A percentile compares a stretch with the other conserved stretches of the same genome.
Evolutionary conservation across 768 basidiomycete species (phyloP).

Genomic region (Gyrodon lividus): DNA sequence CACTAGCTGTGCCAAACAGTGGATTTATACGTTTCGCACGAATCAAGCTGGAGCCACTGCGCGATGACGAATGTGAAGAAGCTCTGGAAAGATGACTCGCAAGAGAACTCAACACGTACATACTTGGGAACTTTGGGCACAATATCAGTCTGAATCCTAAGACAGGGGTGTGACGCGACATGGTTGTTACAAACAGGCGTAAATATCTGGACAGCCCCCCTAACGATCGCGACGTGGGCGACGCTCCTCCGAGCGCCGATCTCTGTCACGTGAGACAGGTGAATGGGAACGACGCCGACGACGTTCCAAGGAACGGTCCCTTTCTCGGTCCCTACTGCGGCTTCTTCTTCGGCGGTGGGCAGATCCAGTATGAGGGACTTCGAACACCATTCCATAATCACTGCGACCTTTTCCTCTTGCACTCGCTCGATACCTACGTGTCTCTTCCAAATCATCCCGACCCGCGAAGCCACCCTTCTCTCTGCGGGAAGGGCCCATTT

Average conservation of each 20-base stretch:
- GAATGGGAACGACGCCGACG: slow-evolving; percentile 25
- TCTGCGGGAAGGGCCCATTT: slow-evolving; percentile 43
- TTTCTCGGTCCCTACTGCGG: slow-evolving; percentile 46
- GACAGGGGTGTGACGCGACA: slow-evolving; percentile 7
- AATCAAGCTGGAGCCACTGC: slow-evolving; percentile 7
- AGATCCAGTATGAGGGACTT: slow-evolving; percentile 47
- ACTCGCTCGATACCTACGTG: slow-evolving; percentile 57
- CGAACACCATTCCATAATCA: slow-evolving; percentile 82
- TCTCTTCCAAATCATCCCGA: slow-evolving; percentile 71
- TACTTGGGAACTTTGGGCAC: slow-evolving; percentile 9
- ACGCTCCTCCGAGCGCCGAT: slow-evolving; percentile 38
- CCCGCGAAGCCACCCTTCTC: slow-evolving; percentile 57
- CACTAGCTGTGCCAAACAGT: neutral
- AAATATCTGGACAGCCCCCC: too few relatives aligned
- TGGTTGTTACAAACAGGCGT: slow-evolving; percentile 21
- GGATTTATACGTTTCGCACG: slow-evolving; percentile 21
- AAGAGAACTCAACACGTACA: slow-evolving; percentile 18
- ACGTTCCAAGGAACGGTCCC: slow-evolving; percentile 24
- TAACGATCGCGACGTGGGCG: slow-evolving; percentile 14
- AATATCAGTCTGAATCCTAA: slow-evolving; percentile 13
- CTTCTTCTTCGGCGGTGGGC: slow-evolving; percentile 44
- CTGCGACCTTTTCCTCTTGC: slow-evolving; percentile 30
- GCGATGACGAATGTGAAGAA: neutral
- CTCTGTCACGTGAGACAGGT: slow-evolving; percentile 26
- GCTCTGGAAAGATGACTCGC: neutral